These are phyloP conservation scores for Psilocybe cubensis DNA, from an alignment of 768 basidiomycete species.

Conservation along the genomic window DNA sequence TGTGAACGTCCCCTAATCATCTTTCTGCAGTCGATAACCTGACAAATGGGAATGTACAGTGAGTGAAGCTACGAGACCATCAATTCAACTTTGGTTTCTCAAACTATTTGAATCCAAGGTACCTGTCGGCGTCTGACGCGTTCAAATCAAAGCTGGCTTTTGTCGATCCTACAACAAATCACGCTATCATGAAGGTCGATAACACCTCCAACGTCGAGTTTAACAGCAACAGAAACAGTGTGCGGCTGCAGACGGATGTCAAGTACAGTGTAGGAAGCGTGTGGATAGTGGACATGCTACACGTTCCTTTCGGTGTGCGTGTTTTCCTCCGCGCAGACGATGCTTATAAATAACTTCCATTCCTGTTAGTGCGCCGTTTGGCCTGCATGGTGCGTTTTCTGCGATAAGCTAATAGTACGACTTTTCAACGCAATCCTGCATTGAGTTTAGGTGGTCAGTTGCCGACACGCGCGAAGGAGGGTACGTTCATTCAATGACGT, in stretches of 20 bases:
- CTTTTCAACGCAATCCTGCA: too few species aligned
- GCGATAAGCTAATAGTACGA: neutral
- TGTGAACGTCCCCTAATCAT: neutral
- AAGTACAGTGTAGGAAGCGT: conserved; percentile 60
- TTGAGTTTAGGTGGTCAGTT: conserved; percentile 51
- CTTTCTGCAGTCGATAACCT: conserved; percentile 62
- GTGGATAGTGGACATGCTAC: conserved; percentile 67
- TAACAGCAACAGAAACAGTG: conserved; percentile 66
- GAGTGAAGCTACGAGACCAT: conserved; percentile 11
- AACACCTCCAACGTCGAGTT: conserved; percentile 57
- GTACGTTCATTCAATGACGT: conserved; percentile 29
- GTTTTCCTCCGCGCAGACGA: neutral
- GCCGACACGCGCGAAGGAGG: conserved; percentile 68
- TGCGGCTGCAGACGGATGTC: conserved; percentile 64
- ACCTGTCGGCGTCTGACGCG: conserved; percentile 50
- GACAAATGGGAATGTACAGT: conserved; percentile 68
- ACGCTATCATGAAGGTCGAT: conserved; percentile 80
- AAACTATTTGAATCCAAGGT: conserved; percentile 48
- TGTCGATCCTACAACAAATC: conserved; percentile 63
- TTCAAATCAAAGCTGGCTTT: conserved; percentile 56
- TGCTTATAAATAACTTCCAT: neutral
- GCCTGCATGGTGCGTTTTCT: conserved; percentile 51
- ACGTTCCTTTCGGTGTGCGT: conserved; percentile 66
- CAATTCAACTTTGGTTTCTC: too few species aligned
- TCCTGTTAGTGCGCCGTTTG: conserved; percentile 65